Evolutionary conservation across 2,329 filamentous ascomycete genomes (phyloP).

Genomic region (Chalara sp.): DNA sequence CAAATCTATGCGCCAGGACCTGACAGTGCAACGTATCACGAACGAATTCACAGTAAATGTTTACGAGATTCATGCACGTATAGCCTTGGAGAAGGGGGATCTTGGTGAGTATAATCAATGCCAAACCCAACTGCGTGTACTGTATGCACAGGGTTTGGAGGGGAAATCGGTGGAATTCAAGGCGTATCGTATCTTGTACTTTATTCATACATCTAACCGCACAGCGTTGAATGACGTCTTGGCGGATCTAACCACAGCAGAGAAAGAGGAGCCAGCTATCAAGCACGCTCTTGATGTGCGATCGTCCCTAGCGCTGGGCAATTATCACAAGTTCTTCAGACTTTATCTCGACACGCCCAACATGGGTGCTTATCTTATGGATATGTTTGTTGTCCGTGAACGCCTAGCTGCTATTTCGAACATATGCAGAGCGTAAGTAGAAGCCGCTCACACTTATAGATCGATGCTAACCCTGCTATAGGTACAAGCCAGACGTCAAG

Average conservation of each 20-base stretch:
- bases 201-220: constrained; percentile 97
- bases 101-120: constrained; percentile 99
- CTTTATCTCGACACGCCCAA: constrained; percentile 90
- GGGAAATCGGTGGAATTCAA: constrained; percentile 94
- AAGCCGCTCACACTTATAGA: not conserved
- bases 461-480: constrained; percentile 45
- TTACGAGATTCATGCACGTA: constrained; percentile 95
- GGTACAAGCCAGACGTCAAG: constrained; percentile 86
- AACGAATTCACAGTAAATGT: constrained; percentile 94
- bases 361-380: constrained; percentile 97
- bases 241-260: constrained; percentile 97
- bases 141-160: constrained; percentile 82
- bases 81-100: constrained; percentile 96
- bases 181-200: constrained; percentile 99
- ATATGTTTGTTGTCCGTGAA: constrained; percentile 96
- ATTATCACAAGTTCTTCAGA: constrained; percentile 97
- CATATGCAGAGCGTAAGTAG: constrained; percentile 91
- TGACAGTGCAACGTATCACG: constrained; percentile 95
- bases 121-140: constrained; percentile 89
- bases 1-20: constrained; percentile 94
- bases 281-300: constrained; percentile 89
- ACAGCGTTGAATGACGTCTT: constrained; percentile 96
- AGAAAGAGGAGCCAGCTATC: constrained; percentile 78
- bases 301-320: constrained; percentile 84
- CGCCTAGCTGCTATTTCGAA: constrained; percentile 83